Percentiles rank a stretch among this genome's conserved stretches.
These are phyloP conservation scores for Cephaloascus albidus DNA, from an alignment of 805 yeast species.

Conservation along the genomic window DNA sequence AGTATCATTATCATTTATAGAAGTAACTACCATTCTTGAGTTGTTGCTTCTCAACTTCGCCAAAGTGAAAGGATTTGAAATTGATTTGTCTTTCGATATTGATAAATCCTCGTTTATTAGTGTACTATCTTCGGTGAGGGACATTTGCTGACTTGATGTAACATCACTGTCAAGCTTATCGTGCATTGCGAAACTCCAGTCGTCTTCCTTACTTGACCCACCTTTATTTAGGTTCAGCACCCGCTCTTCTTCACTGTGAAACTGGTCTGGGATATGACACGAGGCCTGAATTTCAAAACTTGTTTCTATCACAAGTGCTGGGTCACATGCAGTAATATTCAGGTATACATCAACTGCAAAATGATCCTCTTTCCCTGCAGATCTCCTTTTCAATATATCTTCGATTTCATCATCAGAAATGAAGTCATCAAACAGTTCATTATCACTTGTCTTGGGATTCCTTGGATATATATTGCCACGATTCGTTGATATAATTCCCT, in stretches of 20 bases:
- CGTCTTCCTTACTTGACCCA: constrained; percentile 1
- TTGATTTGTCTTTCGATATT: constrained; percentile 3
- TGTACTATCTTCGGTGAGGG: background rate
- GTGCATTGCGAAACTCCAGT: constrained; percentile 5
- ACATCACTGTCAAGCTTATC: constrained; percentile 4
- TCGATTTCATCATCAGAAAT: constrained; percentile 1
- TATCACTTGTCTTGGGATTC: constrained; percentile 1
- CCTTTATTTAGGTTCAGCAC: background rate
- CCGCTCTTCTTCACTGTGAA: too few relatives aligned
- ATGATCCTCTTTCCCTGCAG: background rate
- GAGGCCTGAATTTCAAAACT: background rate
- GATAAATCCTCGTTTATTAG: constrained; percentile 5
- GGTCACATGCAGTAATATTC: background rate
- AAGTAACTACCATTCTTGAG: too few relatives aligned
- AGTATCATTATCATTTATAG: too few relatives aligned
- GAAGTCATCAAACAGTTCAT: background rate
- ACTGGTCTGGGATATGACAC: too few relatives aligned
- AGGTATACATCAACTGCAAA: background rate
- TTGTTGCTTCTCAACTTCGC: too few relatives aligned
- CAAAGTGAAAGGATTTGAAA: constrained; percentile 12
- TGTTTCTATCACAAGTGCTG: background rate
- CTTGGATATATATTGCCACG: too few relatives aligned
- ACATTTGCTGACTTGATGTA: constrained; percentile 1
- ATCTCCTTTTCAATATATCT: background rate
- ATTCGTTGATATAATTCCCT: constrained; percentile 5